Evolutionary conservation across 139 green algal species (phyloP), one percentile per base, ranked within the genome.

Genomic region (Coccomyxa sp.): DNA sequence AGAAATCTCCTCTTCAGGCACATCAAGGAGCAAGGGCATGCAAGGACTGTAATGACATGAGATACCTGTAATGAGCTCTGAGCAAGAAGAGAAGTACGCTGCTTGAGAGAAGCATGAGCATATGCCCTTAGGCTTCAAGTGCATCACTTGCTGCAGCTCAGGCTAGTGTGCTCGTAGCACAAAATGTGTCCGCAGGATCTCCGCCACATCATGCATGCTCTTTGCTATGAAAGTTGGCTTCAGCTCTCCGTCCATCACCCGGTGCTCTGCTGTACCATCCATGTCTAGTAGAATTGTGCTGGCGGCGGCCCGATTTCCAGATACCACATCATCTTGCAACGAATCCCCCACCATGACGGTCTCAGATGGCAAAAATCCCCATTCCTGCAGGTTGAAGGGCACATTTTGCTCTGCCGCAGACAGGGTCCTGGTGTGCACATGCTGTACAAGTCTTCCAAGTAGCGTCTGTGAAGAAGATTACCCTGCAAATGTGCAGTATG

Each of bases 401-500:
- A 64, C 5, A 64, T 64, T 22, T n/a, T n/a, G n/a, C 50, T 31
- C 2, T 18, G 5, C 27, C 5, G 50, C 4, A 6, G 50, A 64
- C 50, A 64, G 27, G 50, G 27, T n/a, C n/a, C n/a, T n/a, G 50
- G 18, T 64, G 50, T 64, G 50, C 50, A 64, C 50, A 64, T n/a
- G n/a, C n/a, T n/a, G n/a, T n/a, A n/a, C n/a, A n/a, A n/a, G n/a
- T n/a, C n/a, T n/a, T n/a, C n/a, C n/a, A n/a, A n/a, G n/a, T n/a
- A n/a, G n/a, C n/a, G n/a, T n/a, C n/a, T n/a, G n/a, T n/a, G n/a
- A n/a, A n/a, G n/a, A n/a, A n/a, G n/a, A n/a, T n/a, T n/a, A 64
- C 50, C 50, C 5, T 64, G 35, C 89, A 93, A 70, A 97, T 97
- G 86, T 97, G 91, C 54, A 95, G 77, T 69, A 97, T 78, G 2